phyloP scores from a whole-genome alignment of 1,284 basidiomycete genomes.

The Neolentinus lepideus region DNA sequence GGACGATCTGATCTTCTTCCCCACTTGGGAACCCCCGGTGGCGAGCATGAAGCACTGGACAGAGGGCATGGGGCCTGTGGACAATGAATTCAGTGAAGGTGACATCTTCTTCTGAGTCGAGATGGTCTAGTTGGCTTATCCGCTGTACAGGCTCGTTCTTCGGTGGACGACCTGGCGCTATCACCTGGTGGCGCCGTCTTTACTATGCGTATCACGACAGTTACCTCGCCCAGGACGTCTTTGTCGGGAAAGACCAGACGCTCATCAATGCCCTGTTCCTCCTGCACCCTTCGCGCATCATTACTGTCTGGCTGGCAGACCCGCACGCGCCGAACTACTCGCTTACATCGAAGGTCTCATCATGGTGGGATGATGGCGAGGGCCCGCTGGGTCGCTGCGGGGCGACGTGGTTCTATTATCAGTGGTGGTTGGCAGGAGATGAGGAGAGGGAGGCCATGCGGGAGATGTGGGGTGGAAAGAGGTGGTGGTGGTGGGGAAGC shows the following conservation, averaged over 20 bases:
- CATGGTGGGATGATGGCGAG: slow-evolving; percentile 8
- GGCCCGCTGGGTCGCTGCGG: slow-evolving; percentile 30
- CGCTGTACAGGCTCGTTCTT: slow-evolving; percentile 43
- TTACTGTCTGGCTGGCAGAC: slow-evolving; percentile 26
- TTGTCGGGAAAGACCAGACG: slow-evolving; percentile 49
- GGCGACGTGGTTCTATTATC: slow-evolving; percentile 38
- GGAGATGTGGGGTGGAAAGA: slow-evolving; percentile 13
- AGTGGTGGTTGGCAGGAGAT: slow-evolving; percentile 34
- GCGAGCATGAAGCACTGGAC: slow-evolving; percentile 27
- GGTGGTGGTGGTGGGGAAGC: not conserved
- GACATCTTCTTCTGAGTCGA: slow-evolving; percentile 9
- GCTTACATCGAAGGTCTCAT: slow-evolving; percentile 8
- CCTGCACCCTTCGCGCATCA: slow-evolving; percentile 36
- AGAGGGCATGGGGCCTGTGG: slow-evolving; percentile 38
- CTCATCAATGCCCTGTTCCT: slow-evolving; percentile 43
- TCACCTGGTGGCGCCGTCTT: slow-evolving; percentile 33
- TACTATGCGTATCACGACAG: slow-evolving; percentile 44
- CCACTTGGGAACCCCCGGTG: slow-evolving; percentile 27
- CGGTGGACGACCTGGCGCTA: slow-evolving; percentile 33
- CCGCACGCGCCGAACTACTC: slow-evolving; percentile 8
- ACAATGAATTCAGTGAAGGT: slow-evolving; percentile 43
- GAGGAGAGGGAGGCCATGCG: slow-evolving; percentile 24
- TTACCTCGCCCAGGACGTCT: slow-evolving; percentile 33
- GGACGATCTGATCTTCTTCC: slow-evolving; percentile 38
- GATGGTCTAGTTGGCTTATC: too few species aligned